These are phyloP conservation scores for Colletotrichum simmondsii DNA, from an alignment of 2,329 filamentous ascomycete genomes.

Conservation along the genomic window DNA sequence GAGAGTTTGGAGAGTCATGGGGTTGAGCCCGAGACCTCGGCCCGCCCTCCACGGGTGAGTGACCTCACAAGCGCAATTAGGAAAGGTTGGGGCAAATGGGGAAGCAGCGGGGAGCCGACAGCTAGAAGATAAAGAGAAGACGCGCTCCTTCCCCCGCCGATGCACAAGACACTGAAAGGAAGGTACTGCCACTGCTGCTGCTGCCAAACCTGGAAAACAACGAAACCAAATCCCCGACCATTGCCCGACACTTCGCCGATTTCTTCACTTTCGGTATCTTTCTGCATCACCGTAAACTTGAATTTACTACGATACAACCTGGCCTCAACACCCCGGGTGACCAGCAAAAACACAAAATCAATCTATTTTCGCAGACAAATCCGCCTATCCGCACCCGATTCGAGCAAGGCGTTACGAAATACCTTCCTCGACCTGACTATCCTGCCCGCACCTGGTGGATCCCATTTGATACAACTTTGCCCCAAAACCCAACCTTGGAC, in stretches of 20 bases:
- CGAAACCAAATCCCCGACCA: constrained; percentile 10
- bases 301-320: no score
- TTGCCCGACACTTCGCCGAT: constrained; percentile 24
- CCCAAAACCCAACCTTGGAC: background rate
- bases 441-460: constrained; percentile 23
- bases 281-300: no score
- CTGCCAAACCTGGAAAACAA: background rate
- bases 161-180: background rate
- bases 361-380: background rate
- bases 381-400: constrained; percentile 10
- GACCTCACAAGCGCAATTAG: constrained; percentile 17
- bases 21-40: constrained; percentile 21
- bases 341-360: background rate
- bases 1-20: constrained; percentile 16
- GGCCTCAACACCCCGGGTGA: background rate
- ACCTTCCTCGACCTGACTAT: background rate
- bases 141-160: constrained; percentile 9
- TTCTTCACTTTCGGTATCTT: constrained; percentile 8
- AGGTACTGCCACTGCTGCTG: background rate
- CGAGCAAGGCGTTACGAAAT: constrained; percentile 30
- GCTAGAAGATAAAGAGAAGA: constrained; percentile 26
- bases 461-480: background rate
- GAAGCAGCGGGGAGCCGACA: constrained; percentile 10
- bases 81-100: background rate
- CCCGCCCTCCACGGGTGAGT: constrained; percentile 22